Evolutionary conservation across 768 basidiomycete species (phyloP).

Genomic region (Termitomyces sp.): DNA sequence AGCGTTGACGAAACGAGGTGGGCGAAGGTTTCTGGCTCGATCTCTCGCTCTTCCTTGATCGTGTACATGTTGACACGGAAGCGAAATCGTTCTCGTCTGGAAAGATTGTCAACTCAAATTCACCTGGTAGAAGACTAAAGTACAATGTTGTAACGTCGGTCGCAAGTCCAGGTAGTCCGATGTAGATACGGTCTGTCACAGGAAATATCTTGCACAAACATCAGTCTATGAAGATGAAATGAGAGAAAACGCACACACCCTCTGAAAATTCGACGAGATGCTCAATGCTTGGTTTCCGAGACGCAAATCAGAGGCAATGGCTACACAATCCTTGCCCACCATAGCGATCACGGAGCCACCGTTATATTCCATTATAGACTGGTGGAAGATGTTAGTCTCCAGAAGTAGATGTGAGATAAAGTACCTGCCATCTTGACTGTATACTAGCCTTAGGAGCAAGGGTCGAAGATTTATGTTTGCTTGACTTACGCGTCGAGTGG

Average conservation of each 20-base stretch:
- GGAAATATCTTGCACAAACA: constrained; percentile 73
- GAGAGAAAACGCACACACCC: constrained; percentile 46
- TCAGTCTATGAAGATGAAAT: constrained; percentile 4
- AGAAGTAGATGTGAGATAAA: background rate
- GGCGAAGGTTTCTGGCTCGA: constrained; percentile 93
- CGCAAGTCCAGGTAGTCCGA: constrained; percentile 90
- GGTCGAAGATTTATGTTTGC: background rate
- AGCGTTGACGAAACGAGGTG: constrained; percentile 94
- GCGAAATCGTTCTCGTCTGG: constrained; percentile 84
- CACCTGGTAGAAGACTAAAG: constrained; percentile 2
- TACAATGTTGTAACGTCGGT: constrained; percentile 93
- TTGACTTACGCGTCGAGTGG: constrained; percentile 27
- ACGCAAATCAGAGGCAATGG: constrained; percentile 93
- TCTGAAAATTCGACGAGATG: constrained; percentile 91
- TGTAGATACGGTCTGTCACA: constrained; percentile 86
- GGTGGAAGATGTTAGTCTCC: constrained; percentile 26
- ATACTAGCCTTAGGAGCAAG: constrained; percentile 1
- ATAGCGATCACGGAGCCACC: constrained; percentile 99
- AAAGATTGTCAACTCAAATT: constrained; percentile 2
- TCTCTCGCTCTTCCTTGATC: constrained; percentile 98
- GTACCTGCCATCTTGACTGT: constrained; percentile 37
- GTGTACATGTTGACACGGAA: constrained; percentile 98
- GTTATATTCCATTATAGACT: constrained; percentile 93
- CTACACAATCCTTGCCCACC: constrained; percentile 98
- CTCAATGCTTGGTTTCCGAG: constrained; percentile 85